Base-by-base conservation (phyloP, 2,329 filamentous ascomycete genomes). In the Periconia digitata region DNA sequence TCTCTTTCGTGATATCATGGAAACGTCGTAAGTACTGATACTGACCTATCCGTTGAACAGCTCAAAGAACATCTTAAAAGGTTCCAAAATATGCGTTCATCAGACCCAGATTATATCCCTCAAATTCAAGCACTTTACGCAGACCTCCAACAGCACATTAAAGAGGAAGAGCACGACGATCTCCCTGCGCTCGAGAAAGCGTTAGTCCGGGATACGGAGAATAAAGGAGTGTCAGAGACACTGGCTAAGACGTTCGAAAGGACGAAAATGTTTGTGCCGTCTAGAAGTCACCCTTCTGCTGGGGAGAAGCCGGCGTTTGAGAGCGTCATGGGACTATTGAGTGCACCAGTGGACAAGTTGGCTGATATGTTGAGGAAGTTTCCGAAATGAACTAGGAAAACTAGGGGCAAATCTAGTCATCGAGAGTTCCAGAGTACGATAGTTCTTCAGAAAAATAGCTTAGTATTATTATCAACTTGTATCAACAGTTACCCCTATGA, bases 261-360 rank as follows among this genome's bases (percentile, higher is more conserved):
- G 20, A 67, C 65, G 15, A 72, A 69, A 51, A 52, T 47, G 18
- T 67, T 70, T 38, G 54, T 66, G 10, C 67, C 64, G 3, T 63
- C 61, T 1, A 49, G 65, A 18, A 60, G 53, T 32, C 67, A 71
- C 49, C 66, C 68, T 3, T 56, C 45, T 20, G 67, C 61, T 2
- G 77, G 77, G 0, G 74, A 80, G 50, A 74, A 75, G 29, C 79
- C 80, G 2, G 79, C 78, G 0, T 84, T 82, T 49, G 81, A 85
- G 71, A 81, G 77, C 0, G 78, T 74, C 0, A 75, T 74, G 48
- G 80, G 78, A 0, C 55, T 85, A 18, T 51, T 85, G 63, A 68
- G 78, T 0, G 80, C 82, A 13, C 82, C 82, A 0, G 69, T 85
- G 16, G 83, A 39, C 37, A 20, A 20, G 18, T 15, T 39, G 18